phyloP scores from a whole-genome alignment of 495 filamentous ascomycete genomes.

The Xeromyces bisporus region DNA sequence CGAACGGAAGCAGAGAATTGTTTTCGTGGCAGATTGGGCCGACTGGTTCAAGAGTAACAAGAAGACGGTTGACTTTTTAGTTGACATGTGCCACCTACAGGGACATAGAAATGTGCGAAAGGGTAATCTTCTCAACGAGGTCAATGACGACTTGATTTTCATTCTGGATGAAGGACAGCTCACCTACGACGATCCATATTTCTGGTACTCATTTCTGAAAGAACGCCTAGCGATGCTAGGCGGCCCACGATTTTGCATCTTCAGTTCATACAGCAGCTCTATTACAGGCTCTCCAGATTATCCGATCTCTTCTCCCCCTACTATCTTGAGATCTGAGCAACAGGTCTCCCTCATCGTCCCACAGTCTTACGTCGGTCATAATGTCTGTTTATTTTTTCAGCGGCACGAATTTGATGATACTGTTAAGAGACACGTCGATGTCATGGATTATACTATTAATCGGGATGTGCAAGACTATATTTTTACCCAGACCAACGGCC shows the following conservation, averaged over 20 bases:
- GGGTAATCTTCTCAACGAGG: not conserved
- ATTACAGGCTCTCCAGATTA: not conserved
- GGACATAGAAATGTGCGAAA: not conserved
- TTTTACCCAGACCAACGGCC: too few relatives aligned
- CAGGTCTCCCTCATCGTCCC: too few relatives aligned
- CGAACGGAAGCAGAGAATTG: not conserved
- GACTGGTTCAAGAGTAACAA: not conserved
- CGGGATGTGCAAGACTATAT: too few relatives aligned
- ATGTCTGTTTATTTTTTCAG: too few relatives aligned
- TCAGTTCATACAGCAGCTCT: not conserved
- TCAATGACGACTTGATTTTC: not conserved
- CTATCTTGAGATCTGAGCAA: too few relatives aligned
- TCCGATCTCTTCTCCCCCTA: too few relatives aligned
- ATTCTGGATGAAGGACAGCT: slow-evolving; percentile 1
- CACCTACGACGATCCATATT: not conserved
- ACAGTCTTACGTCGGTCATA: too few relatives aligned
- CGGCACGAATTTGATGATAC: too few relatives aligned
- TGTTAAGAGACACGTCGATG: too few relatives aligned
- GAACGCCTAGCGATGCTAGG: not conserved
- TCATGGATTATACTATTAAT: too few relatives aligned
- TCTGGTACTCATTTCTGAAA: not conserved
- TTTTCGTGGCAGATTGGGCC: not conserved
- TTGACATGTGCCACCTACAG: not conserved
- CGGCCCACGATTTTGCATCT: slow-evolving; percentile 3
- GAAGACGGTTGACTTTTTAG: not conserved